phyloP scores from a whole-genome alignment of 306 rosid genomes.

The Cotoneaster glaucophyllus region DNA sequence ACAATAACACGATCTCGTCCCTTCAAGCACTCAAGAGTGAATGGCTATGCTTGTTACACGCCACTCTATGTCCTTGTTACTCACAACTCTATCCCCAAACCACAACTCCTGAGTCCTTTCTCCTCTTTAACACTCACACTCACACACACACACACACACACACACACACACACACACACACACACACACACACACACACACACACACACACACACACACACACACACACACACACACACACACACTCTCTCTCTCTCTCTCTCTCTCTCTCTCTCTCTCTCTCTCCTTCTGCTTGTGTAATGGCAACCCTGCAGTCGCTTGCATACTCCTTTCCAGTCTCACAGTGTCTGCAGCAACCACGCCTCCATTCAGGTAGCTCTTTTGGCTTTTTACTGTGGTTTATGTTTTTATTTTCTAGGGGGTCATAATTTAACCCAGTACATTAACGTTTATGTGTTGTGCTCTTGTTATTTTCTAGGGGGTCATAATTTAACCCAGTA shows the following conservation, averaged over 20 bases:
- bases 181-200: no score
- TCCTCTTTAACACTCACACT: conserved; percentile 1
- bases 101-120: conserved; percentile 16
- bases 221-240: no score
- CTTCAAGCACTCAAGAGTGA: no score
- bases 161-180: no score
- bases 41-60: conserved; percentile 69
- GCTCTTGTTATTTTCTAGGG: no score
- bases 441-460: no score
- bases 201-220: no score
- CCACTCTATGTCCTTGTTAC: conserved; percentile 41
- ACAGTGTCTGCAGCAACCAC: conserved; percentile 50
- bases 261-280: not conserved
- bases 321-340: conserved; percentile 59
- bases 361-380: conserved; percentile 42
- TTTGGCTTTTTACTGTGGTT: not conserved
- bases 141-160: no score
- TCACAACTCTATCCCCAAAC: conserved; percentile 41
- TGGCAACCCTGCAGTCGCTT: conserved; percentile 78
- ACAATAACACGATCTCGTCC: no score
- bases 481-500: not conserved
- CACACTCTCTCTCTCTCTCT: no score
- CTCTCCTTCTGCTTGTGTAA: conserved; percentile 21
- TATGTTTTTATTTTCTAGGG: not conserved
- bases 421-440: no score